Evolutionary conservation across 306 rosid genomes (phyloP), one percentile per base, ranked within the genome.

Genomic region (Cyclanthera cordifolia): DNA sequence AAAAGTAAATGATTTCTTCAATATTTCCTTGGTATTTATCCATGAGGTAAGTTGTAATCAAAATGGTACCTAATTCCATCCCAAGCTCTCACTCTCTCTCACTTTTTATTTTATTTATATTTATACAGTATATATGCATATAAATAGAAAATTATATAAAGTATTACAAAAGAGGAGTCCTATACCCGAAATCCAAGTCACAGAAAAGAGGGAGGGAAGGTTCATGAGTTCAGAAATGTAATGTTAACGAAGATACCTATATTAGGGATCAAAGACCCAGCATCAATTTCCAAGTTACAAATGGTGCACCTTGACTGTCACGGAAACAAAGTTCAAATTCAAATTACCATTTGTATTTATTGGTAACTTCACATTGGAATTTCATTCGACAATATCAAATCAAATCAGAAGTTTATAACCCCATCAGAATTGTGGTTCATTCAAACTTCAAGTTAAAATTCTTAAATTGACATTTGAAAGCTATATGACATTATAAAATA

Each of bases 301-400:
- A 88, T 77, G 72, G 95, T 70, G 79, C 96, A 93, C 80, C 95
- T 90, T 65, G 96, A 83, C 99, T 90, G 98, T 70, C 55, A 81
- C 15, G 65, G 78, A 89, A 87, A 82, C 85, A 79, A 61, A 82
- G 79, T 39, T 74, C 70, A 72, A 78, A 79, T 39, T 74, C 70
- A 72, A 78, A 79, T 81, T 79, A 84, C 57, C 78, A 82, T 79
- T 76, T 77, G 64, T 55, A 77, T 72, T 81, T 73, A 74, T 73
- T 73, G 67, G 64, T 67, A 67, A 30, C 32, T 77, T 70, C 72
- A 71, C 71, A 73, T 72, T 71, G 76, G 69, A 74, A 67, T 73
- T 78, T 50, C 81, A 81, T 72, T 57, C 6, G 10, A 43, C 59
- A 59, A 61, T 56, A 85, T 51, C 8, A 72, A 32, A 54, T 43